Base-by-base conservation (phyloP, 1,284 basidiomycete genomes). In the Phellopilus nigrolimitatus region DNA sequence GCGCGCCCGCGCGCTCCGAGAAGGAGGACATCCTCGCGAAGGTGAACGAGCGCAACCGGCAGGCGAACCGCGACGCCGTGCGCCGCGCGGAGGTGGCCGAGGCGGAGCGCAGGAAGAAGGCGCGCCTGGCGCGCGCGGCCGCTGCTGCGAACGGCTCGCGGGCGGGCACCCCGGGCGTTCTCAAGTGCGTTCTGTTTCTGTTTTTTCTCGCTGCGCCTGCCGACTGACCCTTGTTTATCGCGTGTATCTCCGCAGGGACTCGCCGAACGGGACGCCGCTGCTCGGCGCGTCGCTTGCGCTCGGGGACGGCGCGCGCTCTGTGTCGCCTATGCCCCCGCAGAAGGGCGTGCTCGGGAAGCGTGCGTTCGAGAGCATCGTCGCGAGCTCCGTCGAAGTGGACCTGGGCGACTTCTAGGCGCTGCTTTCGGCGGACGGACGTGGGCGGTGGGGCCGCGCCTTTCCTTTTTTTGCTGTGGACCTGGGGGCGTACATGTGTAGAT, bases 31-130 rank as follows among this genome's bases (percentile, higher is more conserved):
- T 79, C 59, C 75, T 95, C 27, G 80, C 85, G 15, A 81, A 73
- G 63, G 85, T 97, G 54, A 95, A 95, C 64, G 91, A 94, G 67
- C 80, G 91, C 47, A 95, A 97, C 65, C 78, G 90, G 37, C 80
- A 78, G 58, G 82, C 84, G 41, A 95, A 95, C 54, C 62, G 82
- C 55, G 91, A 92, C 60, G 77, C 80, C 1, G 81, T 93, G 55
- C 75, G 87, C 44, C 81, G 80, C 57, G 87, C 90, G 0, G 92
- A 95, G 67, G 63, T 82, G 36, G 72, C 73, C 30, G 80, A 85
- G 55, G 69, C 78, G 6, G 83, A 86, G 58, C 71, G 80, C 40
- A 84, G 81, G 64, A 77, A 85, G 47, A 84, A 82, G 64, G 64
- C 81, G 44, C 74, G 73, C 12, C 69, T 69, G 48, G 71, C 67